Evolutionary conservation across 2,329 filamentous ascomycete genomes (phyloP), one percentile per base, ranked within the genome.

Genomic region (Colletotrichum phormii): DNA sequence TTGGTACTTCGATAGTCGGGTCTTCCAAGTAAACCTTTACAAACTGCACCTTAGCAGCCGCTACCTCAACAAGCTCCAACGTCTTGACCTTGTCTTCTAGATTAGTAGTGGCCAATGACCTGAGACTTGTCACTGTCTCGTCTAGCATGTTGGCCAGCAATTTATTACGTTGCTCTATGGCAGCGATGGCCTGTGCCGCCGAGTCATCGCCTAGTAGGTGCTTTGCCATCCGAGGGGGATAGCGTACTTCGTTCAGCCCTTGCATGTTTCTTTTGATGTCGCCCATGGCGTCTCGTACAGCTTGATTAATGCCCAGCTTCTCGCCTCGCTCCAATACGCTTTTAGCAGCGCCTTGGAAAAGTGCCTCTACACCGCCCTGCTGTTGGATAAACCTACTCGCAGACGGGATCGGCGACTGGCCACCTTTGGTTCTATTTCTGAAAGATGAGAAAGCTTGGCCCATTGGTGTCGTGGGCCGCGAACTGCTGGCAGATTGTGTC

Each of bases 261-360:
- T 93, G 89, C 75, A 95, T 90, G 75, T 95, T 95, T 77, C 93
- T 93, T 72, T 90, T 89, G 62, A 96, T 92, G 81, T 97, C 94
- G 9, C 91, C 92, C 78, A 97, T 89, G 22, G 94, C 94, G 76
- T 94, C 93, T n/a, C 94, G 89, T 7, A 97, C 90, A 0, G 92
- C 93, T 80, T 93, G 92, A 78, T 95, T 95, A 68, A 97, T 92
- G 7, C 93, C 93, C 74, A 95, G 90, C 78, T 91, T 92, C 81
- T 95, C 93, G 64, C 94, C 89, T 37, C 90, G 88, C 77, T 94
- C 91, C 42, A 95, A 85, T 18, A 96, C 91, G 64, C 91, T 91
- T 78, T 92, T 94, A 24, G 94, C 93, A 4, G 94, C 94, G 18
- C 92, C 92, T 78, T 95, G 93, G 33, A 97, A 87, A 0, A 97